Conservation (phyloP, 2,329 filamentous ascomycete genomes). For the Thelonectria olida region DNA sequence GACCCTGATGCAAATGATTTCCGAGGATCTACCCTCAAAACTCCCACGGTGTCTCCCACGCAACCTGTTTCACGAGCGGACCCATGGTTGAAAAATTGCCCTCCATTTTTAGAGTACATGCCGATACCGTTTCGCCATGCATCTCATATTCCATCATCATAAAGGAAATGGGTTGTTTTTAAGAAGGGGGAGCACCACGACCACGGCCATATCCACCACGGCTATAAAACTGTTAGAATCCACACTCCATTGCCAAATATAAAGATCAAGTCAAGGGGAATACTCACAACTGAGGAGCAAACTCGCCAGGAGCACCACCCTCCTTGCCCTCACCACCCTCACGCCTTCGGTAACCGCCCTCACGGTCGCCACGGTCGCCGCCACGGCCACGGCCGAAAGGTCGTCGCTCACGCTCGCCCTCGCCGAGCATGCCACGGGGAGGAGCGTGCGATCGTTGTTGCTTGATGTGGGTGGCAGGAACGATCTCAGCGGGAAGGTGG, state of each 20-base stretch:
- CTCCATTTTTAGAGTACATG: conserved; percentile 60
- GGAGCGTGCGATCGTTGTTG: conserved; percentile 98
- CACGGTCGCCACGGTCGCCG: conserved; percentile 79
- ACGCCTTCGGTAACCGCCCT: conserved; percentile 92
- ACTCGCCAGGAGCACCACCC: conserved; percentile 90
- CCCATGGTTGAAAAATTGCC: conserved; percentile 51
- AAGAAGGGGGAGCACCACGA: conserved; percentile 79
- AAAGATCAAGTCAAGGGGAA: conserved; percentile 19
- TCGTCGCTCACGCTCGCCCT: conserved; percentile 82
- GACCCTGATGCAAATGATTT: conserved; percentile 59
- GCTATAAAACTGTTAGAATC: conserved; percentile 59
- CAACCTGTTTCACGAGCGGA: conserved; percentile 52
- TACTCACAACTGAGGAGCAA: conserved; percentile 87
- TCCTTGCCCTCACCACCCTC: conserved; percentile 89
- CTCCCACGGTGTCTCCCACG: conserved; percentile 55
- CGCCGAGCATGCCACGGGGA: conserved; percentile 98
- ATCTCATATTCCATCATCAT: conserved; percentile 53
- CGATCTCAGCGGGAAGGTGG: conserved; percentile 98
- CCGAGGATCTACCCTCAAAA: conserved; percentile 60
- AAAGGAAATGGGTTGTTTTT: conserved; percentile 59
- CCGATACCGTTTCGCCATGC: conserved; percentile 54
- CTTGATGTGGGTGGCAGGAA: conserved; percentile 99
- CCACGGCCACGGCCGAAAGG: conserved; percentile 84
- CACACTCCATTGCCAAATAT: conserved; percentile 2
- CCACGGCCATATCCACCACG: conserved; percentile 91